Conservation (phyloP, 129 eudicot genomes). For the Lactuca sativa region DNA sequence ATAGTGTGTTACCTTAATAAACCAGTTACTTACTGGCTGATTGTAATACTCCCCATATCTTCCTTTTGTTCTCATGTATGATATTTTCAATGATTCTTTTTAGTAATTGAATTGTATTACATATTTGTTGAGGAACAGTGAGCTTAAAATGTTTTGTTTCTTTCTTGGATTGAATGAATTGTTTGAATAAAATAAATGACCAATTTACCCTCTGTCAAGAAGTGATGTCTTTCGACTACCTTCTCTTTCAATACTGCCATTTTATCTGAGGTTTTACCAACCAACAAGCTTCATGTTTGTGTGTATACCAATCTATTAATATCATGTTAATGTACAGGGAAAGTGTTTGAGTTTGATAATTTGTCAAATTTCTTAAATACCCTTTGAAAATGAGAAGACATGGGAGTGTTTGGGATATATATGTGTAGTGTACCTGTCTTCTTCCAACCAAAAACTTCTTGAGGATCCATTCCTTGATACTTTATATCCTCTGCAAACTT, state of each 20-base stretch:
- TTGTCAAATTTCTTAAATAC: background rate
- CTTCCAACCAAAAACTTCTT: constrained; percentile 76
- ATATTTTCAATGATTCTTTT: constrained; percentile 11
- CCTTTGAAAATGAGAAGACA: background rate
- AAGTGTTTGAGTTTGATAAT: too few relatives aligned
- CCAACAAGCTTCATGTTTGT: constrained; percentile 80
- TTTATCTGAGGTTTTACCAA: constrained; percentile 73
- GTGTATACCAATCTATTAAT: constrained; percentile 10
- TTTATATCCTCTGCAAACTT: constrained; percentile 48
- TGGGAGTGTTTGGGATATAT: background rate
- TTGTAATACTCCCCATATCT: constrained; percentile 84
- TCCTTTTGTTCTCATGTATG: constrained; percentile 78
- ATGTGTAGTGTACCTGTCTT: constrained; percentile 59
- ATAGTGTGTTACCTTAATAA: constrained; percentile 55
- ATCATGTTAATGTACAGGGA: background rate
- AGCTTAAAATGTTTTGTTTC: too few relatives aligned
- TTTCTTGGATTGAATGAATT: too few relatives aligned
- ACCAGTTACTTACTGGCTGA: constrained; percentile 71
- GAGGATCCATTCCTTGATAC: constrained; percentile 70
- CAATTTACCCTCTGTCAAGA: background rate
- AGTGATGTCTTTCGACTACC: constrained; percentile 44
- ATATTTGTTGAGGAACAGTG: background rate
- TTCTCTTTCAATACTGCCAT: constrained; percentile 42
- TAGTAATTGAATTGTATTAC: constrained; percentile 1
- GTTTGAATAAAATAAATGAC: background rate